Percentiles rank a stretch among this genome's conserved stretches.
Evolutionary conservation across 1,139 yeast species (phyloP).

Genomic region (Pichia cactophila): DNA sequence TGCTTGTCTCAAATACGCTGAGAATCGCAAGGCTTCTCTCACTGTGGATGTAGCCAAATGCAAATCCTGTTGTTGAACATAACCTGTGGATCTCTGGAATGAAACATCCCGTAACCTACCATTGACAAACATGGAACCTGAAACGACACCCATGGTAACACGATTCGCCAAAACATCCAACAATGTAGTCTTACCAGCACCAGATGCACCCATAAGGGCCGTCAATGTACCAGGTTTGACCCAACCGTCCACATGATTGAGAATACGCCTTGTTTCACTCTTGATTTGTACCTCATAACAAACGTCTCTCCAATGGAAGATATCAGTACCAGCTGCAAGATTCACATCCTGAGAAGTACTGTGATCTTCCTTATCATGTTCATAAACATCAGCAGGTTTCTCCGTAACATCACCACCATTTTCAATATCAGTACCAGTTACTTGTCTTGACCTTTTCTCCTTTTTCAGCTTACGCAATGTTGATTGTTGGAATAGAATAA

Average conservation of each 20-base stretch:
- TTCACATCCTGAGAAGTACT: constrained; percentile 6
- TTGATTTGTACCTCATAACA: constrained; percentile 36
- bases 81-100: constrained; percentile 45
- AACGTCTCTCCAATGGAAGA: constrained; percentile 41
- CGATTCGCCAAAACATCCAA: constrained; percentile 49
- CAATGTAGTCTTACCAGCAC: constrained; percentile 62
- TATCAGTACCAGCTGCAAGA: constrained; percentile 20
- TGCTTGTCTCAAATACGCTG: constrained; percentile 46
- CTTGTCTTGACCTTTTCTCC: constrained; percentile 7
- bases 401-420: constrained; percentile 5
- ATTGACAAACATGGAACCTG: constrained; percentile 47
- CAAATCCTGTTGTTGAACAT: constrained; percentile 50
- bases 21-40: constrained; percentile 41
- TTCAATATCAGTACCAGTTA: constrained; percentile 7
- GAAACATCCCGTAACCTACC: constrained; percentile 36
- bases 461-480: constrained; percentile 21
- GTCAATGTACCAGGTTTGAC: constrained; percentile 49
- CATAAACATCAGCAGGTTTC: constrained; percentile 13
- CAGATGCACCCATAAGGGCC: constrained; percentile 62
- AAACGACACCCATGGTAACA: constrained; percentile 39
- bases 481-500: constrained; percentile 26
- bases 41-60: constrained; percentile 45
- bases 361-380: constrained; percentile 7
- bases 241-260: constrained; percentile 46
- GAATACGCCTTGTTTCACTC: constrained; percentile 25